Base-by-base conservation (phyloP, 306 rosid genomes). In the Cucurbita pepo region DNA sequence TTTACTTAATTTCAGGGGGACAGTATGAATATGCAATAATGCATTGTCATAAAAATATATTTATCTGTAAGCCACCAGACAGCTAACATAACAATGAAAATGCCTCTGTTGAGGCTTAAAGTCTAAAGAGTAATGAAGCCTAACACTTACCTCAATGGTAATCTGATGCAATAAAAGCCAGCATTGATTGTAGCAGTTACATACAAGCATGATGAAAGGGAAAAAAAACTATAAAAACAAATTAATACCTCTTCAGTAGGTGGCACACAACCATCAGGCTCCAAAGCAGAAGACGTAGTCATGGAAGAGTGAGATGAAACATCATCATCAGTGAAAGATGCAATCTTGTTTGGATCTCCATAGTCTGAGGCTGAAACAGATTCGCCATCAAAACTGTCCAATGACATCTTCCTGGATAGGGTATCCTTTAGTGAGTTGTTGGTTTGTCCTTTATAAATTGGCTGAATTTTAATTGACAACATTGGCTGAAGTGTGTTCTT, bases 231-330 rank as follows among this genome's bases (percentile, higher is more conserved):
- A 15, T 25, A 15, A 19, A 56, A 74, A 30, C n/a, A 22, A 64
- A 38, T 14, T 75, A 60, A 50, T 81, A 94, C 98, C 96, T 89
- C 92, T 83, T 64, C 90, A 63, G 18, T 77, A 30, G 84, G 78
- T 77, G 83, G 83, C 37, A 79, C 18, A 56, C 77, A 67, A 15
- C 77, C 78, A 40, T 71, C 83, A 22, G 89, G 80, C 56, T 84
- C 83, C 6, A 77, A 11, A 52, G 87, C 48, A 47, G 88, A 65
- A 74, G 86, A 60, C 74, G 75, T 75, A 7, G 88, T 82, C 77
- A 79, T 56, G 67, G 99, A 94, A 62, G 99, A 91, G 79, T 87
- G 89, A 3, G 99, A 94, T 40, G 95, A 94, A 82, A 82, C 94
- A 81, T 94, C 99, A 41, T 94, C 99, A 71, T 94, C 99, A n/a